Percentiles rank a stretch among this genome's conserved stretches.
phyloP scores from a whole-genome alignment of 305 asterid species.

The Vinca major region DNA sequence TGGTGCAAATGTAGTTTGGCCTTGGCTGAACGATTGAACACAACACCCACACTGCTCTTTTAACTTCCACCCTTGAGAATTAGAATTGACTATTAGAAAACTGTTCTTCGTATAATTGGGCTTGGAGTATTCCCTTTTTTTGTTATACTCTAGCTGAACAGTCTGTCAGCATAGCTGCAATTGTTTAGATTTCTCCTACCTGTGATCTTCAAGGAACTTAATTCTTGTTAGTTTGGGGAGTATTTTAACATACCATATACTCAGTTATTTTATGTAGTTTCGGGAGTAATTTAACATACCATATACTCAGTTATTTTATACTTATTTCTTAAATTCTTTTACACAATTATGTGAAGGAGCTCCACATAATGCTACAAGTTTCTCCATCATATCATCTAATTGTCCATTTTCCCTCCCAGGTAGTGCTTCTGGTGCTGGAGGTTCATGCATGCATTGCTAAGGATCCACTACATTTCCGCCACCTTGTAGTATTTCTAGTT shows the following conservation, averaged over 20 bases:
- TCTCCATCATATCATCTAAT: neutral
- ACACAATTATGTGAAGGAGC: neutral
- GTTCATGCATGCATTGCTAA: slow-evolving; percentile 97
- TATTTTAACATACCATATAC: too few relatives aligned
- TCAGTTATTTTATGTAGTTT: too few relatives aligned
- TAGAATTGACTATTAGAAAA: neutral
- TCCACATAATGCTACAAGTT: neutral
- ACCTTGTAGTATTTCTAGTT: slow-evolving; percentile 66
- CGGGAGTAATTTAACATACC: too few relatives aligned
- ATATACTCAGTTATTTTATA: neutral
- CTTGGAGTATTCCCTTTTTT: neutral
- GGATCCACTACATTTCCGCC: slow-evolving; percentile 75
- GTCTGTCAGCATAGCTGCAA: neutral
- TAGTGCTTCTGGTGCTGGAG: slow-evolving; percentile 93
- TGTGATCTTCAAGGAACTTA: neutral
- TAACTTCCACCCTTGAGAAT: neutral
- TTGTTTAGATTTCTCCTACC: neutral
- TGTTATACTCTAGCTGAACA: neutral
- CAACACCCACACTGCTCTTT: neutral
- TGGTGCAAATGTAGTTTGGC: neutral
- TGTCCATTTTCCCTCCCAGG: slow-evolving; percentile 34
- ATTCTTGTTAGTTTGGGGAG: neutral
- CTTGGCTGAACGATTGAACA: neutral
- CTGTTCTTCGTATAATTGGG: neutral
- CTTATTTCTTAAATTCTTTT: too few relatives aligned